Base-by-base conservation (phyloP, 805 yeast genomes). In the Candida namnaoensis region DNA sequence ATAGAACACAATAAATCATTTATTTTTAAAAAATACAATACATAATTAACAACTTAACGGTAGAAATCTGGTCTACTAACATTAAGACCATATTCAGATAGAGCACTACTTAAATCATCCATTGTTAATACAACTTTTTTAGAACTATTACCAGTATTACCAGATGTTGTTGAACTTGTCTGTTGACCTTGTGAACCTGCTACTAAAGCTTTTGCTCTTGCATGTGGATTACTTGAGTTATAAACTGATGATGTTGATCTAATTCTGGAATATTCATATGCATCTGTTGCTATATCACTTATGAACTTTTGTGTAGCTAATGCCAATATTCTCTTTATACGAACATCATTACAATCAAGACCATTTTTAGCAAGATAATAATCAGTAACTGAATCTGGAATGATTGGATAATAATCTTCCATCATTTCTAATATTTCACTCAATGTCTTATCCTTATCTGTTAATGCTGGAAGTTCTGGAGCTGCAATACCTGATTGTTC, bases 381-480 rank as follows among this genome's bases (percentile, higher is more conserved):
- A 56, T 91, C 97, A 0, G 96, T 85, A 10, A 93, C 97, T 0
- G 95, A 90, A 58, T 93, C 98, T 0, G 99, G 99, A 35, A 93
- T 93, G 32, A 91, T 82, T 2, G 99, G 99, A 4, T 96, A 87
- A 58, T 82, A 88, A 44, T 88, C 96, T 49, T 88, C 95, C 91
- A 93, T 82, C 70, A 88, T 69, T 32, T 82, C 83, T 27, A 93
- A 68, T 32, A 93, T 80, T 51, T 93, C 98, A 51, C 82, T 78
- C 41, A 93, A 65, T 0, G 93, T 80, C 53, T 84, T 85, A 55
- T 88, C 95, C 51, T 83, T 82, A 49, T 88, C 70, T 1, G 88
- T 74, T 39, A 82, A 67, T 42, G 80, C 87, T 0, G 88, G 87
- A 7, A 81, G 58, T 35, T 72, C 81, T 33, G 57, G 58, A 6